Conservation (phyloP, 1,284 basidiomycete species). For the Puccinia triticina region DNA sequence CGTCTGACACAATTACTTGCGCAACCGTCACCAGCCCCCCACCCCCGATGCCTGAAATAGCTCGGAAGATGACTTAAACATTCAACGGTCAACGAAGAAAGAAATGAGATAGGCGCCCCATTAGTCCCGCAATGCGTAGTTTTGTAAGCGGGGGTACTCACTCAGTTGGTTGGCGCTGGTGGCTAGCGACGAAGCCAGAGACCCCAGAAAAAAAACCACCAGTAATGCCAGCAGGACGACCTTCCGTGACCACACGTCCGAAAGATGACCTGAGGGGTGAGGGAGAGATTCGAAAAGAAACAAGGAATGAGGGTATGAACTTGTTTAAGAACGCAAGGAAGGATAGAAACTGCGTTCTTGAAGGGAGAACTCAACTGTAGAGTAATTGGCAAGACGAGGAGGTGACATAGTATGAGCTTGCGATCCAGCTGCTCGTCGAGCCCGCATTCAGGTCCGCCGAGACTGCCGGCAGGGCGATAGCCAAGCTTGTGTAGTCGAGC, state of each 20-base stretch:
- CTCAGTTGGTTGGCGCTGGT: neutral
- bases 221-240: neutral
- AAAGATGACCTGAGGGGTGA: neutral
- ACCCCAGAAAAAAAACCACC: neutral
- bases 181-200: neutral
- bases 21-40: constrained; percentile 63
- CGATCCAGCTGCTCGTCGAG: constrained; percentile 4
- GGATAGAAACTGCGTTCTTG: neutral
- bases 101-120: neutral
- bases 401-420: neutral
- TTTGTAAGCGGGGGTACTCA: neutral
- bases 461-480: neutral
- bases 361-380: neutral
- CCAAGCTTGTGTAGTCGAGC: neutral
- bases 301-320: neutral
- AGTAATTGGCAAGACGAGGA: constrained; percentile 1
- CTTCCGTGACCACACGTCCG: neutral
- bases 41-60: constrained; percentile 63
- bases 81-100: constrained; percentile 57
- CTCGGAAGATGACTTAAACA: constrained; percentile 60
- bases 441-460: neutral
- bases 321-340: neutral
- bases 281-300: too few species aligned
- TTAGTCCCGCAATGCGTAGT: neutral
- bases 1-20: constrained; percentile 62